Evolutionary conservation across 768 basidiomycete species (phyloP), one percentile per base, ranked within the genome.

Genomic region (Termitomyces sp.): DNA sequence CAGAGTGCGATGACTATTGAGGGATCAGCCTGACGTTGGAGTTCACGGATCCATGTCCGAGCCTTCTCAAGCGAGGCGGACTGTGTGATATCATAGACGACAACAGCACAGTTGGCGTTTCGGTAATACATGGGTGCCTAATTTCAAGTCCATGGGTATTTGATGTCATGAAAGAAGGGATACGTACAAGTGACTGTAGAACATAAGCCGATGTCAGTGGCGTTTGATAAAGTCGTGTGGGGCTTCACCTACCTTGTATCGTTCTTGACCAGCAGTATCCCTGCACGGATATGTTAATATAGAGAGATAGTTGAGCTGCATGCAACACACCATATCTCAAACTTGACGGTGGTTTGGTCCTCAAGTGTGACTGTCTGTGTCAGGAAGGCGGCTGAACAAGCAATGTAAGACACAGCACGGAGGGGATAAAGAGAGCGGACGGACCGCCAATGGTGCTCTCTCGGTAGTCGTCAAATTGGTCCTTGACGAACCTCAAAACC

Each of bases 91-190:
- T 99, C 97, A 69, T 93, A 96, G 21, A 94, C 93, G 45, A 94
- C 93, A 26, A 96, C 90, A 24, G 93, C 93, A 64, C 92, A 93
- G 65, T 94, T 90, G 65, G 91, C 92, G 61, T 93, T 93, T 61
- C 93, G 87, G 73, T 97, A 97, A 76, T 96, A 96, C 93, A 95
- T 96, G 54, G 92, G 93, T 37, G 92, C 91, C 84, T 93, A 51
- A 54, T 19, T 46, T 17, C 17, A 9, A 54, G 51, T 46, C 2
- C 15, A 15, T 37, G 19, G 30, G n/a, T 40, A 3, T 55, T 21
- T 34, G 17, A 19, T 14, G 41, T 19, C 49, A 24, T 58, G 58
- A 58, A 54, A 53, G 48, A 52, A 24, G 14, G 41, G 44, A 56
- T 46, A 72, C 81, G 55, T 71, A 80, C 78, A 58, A 80, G 74